These are phyloP conservation scores for Boletus barrowsii DNA, from an alignment of 768 basidiomycete species.

Conservation along the genomic window DNA sequence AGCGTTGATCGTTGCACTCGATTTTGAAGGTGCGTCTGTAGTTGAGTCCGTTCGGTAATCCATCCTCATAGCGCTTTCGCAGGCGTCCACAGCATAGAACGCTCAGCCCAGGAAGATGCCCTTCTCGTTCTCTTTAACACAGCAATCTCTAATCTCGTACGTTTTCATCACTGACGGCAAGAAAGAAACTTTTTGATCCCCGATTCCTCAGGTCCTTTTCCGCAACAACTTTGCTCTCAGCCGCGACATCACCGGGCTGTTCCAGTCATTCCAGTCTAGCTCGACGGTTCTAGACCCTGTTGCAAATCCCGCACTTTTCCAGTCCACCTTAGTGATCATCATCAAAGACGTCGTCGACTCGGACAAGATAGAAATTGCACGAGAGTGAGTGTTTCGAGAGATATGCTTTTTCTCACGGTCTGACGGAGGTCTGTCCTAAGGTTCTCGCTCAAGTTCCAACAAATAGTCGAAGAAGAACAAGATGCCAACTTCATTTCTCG, in stretches of 20 bases:
- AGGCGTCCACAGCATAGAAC: slow-evolving; percentile 65
- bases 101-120: slow-evolving; percentile 61
- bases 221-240: slow-evolving; percentile 64
- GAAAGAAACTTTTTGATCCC: background rate
- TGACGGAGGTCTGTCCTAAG: slow-evolving; percentile 25
- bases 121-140: slow-evolving; percentile 64
- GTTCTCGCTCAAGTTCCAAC: slow-evolving; percentile 54
- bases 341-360: slow-evolving; percentile 69
- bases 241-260: slow-evolving; percentile 58
- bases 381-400: slow-evolving; percentile 43
- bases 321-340: slow-evolving; percentile 56
- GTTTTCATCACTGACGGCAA: slow-evolving; percentile 9
- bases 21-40: slow-evolving; percentile 52
- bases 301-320: slow-evolving; percentile 56
- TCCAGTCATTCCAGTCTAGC: slow-evolving; percentile 59
- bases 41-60: background rate
- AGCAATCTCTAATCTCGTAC: slow-evolving; percentile 60
- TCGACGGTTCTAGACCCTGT: slow-evolving; percentile 55
- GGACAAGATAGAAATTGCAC: slow-evolving; percentile 54
- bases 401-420: background rate
- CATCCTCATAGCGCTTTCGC: background rate
- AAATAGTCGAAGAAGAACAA: slow-evolving; percentile 59
- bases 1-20: slow-evolving; percentile 54
- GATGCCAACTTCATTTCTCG: slow-evolving; percentile 59
- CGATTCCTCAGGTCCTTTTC: slow-evolving; percentile 49